A percentile compares a stretch with the other conserved stretches of the same genome.
These are phyloP conservation scores for Lasiosphaeriaceae sp. DNA, from an alignment of 495 filamentous ascomycete genomes.

Conservation along the genomic window DNA sequence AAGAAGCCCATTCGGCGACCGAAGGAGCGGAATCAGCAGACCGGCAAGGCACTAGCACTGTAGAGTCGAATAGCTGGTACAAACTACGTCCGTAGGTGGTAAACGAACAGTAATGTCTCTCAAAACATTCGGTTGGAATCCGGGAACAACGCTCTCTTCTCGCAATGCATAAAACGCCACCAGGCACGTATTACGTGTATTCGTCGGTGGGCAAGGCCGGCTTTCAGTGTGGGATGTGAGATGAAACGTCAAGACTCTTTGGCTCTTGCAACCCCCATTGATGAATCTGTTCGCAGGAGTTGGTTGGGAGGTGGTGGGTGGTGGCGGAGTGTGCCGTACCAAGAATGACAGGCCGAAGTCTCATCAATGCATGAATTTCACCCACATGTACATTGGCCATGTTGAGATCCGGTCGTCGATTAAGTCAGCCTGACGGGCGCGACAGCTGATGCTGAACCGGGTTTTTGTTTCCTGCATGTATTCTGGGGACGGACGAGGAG, in stretches of 20 bases:
- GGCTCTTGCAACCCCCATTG: too few relatives aligned
- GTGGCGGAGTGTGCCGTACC: too few relatives aligned
- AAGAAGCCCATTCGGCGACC: too few relatives aligned
- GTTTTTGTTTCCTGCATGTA: not conserved
- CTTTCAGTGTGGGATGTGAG: not conserved
- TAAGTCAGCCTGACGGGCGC: not conserved
- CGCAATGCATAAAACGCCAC: not conserved
- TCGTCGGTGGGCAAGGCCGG: not conserved
- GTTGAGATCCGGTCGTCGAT: not conserved
- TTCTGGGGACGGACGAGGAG: too few relatives aligned
- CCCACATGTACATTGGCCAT: not conserved
- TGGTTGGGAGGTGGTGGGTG: too few relatives aligned
- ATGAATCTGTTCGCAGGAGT: too few relatives aligned
- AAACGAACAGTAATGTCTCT: not conserved
- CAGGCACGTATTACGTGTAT: not conserved
- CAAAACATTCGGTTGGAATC: not conserved
- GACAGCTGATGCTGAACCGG: not conserved
- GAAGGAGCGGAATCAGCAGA: too few relatives aligned
- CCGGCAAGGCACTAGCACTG: too few relatives aligned
- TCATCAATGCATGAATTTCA: not conserved
- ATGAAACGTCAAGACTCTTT: not conserved
- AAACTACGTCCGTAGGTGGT: too few relatives aligned
- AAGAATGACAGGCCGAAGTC: not conserved
- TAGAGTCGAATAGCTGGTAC: too few relatives aligned
- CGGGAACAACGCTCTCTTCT: not conserved